Base-by-base conservation (phyloP, 2,329 filamentous ascomycete species). In the Didymella segeticola region DNA sequence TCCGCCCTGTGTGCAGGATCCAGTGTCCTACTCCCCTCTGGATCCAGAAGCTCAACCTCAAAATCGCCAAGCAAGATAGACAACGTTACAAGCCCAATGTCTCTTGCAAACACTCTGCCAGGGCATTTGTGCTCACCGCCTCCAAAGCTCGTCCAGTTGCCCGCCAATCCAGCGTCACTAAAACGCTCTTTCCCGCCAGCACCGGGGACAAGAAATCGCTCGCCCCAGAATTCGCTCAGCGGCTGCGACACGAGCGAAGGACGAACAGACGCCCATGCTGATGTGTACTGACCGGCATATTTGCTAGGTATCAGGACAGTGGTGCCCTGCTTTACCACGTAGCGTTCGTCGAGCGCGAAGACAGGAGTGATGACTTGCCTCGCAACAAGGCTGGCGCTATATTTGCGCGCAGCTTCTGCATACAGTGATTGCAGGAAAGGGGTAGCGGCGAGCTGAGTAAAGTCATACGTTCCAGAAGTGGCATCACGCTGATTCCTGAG, bases 61-160 rank as follows among this genome's bases (percentile, higher is more conserved):
- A 8, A 53, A 12, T 34, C 10, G 1, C 15, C 25, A 1, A 39
- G 5, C 7, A 53, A 34, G 1, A 48, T 4, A 3, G 25, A 14
- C 8, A 62, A n/a, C 10, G 45, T 54, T 0, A 57, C 54, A 20
- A 64, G 41, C 0, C 34, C 58, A 8, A 62, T 64, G 9, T 62
- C 54, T 2, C 62, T 53, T 1, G 62, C 62, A 22, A 56, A 60
- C 15, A 63, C 60, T 0, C 60, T 11, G 0, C 58, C 62, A 0
- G 62, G 62, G n/a, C 62, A 64, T n/a, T 56, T 47, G 12, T 64
- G 62, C 33, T 53, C 60, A 0, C 62, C 62, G 3, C 60, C 62
- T 1, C 62, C 62, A 17, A 63, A 64, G 2, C 30, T 37, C 4
- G 56, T 62, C 60, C 56, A 63, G 2, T 38, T 60, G 1, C 62